Evolutionary conservation across 768 basidiomycete genomes (phyloP).

Genomic region (Amanita inopinata): DNA sequence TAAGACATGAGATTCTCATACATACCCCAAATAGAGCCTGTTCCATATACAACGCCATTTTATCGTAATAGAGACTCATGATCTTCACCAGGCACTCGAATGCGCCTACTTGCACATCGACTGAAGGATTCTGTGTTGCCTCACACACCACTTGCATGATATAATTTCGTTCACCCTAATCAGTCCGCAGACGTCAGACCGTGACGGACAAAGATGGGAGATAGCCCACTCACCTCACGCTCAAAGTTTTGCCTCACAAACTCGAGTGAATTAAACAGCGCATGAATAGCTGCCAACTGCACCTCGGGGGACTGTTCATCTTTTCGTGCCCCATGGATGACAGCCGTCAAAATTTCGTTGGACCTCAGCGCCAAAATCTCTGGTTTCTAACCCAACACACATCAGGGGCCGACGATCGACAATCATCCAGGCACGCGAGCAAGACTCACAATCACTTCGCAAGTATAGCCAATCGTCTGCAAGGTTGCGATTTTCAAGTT

Average conservation of each 20-base stretch:
- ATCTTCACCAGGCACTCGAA: constrained; percentile 94
- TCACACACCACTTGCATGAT: constrained; percentile 99
- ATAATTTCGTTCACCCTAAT: constrained; percentile 94
- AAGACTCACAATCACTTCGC: constrained; percentile 83
- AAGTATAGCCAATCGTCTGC: constrained; percentile 95
- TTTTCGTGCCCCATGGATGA: constrained; percentile 95
- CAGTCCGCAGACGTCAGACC: neutral
- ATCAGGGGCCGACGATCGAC: constrained; percentile 13
- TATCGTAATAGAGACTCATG: constrained; percentile 97
- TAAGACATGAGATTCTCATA: constrained; percentile 14
- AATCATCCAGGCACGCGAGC: neutral
- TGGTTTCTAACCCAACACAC: constrained; percentile 67
- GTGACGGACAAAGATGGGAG: neutral
- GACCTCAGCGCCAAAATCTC: constrained; percentile 82
- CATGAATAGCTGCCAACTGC: constrained; percentile 86
- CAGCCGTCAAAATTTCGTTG: constrained; percentile 96
- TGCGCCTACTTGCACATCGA: constrained; percentile 86
- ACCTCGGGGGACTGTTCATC: constrained; percentile 90
- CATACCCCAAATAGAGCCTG: constrained; percentile 93
- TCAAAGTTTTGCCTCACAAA: constrained; percentile 98
- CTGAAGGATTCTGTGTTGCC: constrained; percentile 79
- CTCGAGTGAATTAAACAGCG: constrained; percentile 90
- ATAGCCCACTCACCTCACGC: constrained; percentile 61
- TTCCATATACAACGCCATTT: constrained; percentile 99
- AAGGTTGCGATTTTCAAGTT: constrained; percentile 81